These are phyloP conservation scores for Mucor racemosus DNA, from an alignment of 371 early-diverging fungal genomes.

Conservation along the genomic window DNA sequence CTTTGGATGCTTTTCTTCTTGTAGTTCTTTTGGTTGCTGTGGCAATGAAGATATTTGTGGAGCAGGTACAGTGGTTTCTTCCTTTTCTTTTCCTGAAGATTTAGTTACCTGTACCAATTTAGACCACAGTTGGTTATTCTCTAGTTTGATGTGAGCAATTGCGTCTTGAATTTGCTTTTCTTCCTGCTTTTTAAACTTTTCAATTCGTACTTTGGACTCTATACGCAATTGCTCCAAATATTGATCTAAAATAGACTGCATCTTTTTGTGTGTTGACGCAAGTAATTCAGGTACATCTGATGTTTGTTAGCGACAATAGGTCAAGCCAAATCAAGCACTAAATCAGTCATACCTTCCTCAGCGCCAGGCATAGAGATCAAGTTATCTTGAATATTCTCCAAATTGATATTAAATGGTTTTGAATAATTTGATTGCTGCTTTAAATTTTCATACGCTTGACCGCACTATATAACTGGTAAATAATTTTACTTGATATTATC, in stretches of 20 bases:
- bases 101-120: constrained; percentile 24
- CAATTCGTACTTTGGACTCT: constrained; percentile 37
- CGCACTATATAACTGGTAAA: constrained; percentile 19
- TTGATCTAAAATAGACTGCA: constrained; percentile 29
- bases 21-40: background rate
- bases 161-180: constrained; percentile 20
- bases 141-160: constrained; percentile 24
- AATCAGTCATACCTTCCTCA: constrained; percentile 3
- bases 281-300: constrained; percentile 20
- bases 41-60: background rate
- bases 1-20: background rate
- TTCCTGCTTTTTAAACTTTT: constrained; percentile 35
- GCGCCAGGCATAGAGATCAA: constrained; percentile 12
- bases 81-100: background rate
- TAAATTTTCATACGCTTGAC: constrained; percentile 12
- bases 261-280: constrained; percentile 26
- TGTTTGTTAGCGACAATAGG: background rate
- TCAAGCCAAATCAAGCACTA: background rate
- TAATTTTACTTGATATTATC: background rate
- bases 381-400: constrained; percentile 14
- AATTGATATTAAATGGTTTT: constrained; percentile 29
- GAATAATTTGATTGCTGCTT: constrained; percentile 30
- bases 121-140: constrained; percentile 37
- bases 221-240: constrained; percentile 28
- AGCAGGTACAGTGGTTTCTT: background rate